Evolutionary conservation across 2,329 filamentous ascomycete genomes (phyloP), one percentile per base, ranked within the genome.

Genomic region (Neopestalotiopsis sp.): DNA sequence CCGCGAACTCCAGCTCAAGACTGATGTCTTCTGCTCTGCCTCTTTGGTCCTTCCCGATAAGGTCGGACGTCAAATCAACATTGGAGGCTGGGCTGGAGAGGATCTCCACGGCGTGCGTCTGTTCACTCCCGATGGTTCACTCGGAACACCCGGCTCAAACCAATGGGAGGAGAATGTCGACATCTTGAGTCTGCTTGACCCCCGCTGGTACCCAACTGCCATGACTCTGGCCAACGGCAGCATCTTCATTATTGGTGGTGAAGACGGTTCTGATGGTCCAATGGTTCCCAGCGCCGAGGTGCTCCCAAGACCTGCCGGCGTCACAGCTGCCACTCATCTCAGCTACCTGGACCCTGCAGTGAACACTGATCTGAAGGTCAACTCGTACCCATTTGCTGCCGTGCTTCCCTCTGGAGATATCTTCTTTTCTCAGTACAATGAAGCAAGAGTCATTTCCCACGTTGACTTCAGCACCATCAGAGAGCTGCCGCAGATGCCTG

Each of bases 21-120:
- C 86, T 0, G 88, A 90, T 72, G 83, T 89, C 32, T 90, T 90
- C 77, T 90, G 88, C 74, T 83, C 88, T 40, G 88, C 85, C 20
- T 84, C 86, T 45, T 72, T 90, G n/a, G 86, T 85, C 6, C 79
- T 90, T 49, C 88, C 88, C 2, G 87, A 89, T 75, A 85, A 84
- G 70, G 86, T 76, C n/a, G 88, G 86, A n/a, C 83, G 88, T 61
- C 85, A 88, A 74, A 79, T 90, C 71, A 88, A 86, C 71, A 77
- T 90, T 58, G 87, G 88, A 58, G 87, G 88, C 42, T 89, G 88
- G 87, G 85, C 87, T 3, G 80, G 79, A 28, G 80, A 85, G n/a
- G 85, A 86, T 0, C 85, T 86, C 0, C 84, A 83, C 71, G 87
- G 87, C 61, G 80, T 90, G 24, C 83, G 88, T 62, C 77, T 89